Base-by-base conservation (phyloP, 805 yeast genomes). In the Wickerhamiella lipophila region DNA sequence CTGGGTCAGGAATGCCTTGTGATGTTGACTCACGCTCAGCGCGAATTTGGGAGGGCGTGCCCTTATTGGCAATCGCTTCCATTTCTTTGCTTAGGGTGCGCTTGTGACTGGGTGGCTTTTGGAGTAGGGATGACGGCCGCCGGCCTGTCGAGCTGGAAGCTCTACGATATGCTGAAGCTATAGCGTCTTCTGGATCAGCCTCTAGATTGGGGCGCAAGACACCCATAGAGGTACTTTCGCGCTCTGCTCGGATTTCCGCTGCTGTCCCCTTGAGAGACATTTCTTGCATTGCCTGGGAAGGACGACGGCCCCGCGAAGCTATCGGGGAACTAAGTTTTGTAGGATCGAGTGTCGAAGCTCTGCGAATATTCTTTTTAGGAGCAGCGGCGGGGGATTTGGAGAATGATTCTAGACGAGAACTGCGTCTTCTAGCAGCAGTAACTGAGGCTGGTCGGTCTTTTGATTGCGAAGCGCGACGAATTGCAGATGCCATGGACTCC, bases 1-100 rank as follows among this genome's bases (percentile, higher is more conserved):
- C 34, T 8, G 47, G 41, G 16, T 22, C 19, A 25, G 34, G 18
- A n/a, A 44, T 22, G 18, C 47, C 47, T 11, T 27, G 16, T 3
- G 34, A 23, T 8, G 47, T 44, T 8, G 29, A 19, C 16, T 44
- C 41, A 11, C 47, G 39, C 26, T 44, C 47, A n/a, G 35, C 47
- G 12, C 47, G 36, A 8, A 42, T 42, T 13, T 42, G 39, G 9
- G 46, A 38, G 9, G 46, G 46, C 12, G 46, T 9, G 6, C 46
- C 46, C 16, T n/a, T 18, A 6, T 22, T 12, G 12, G 46, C 26
- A 12, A 42, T 12, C 6, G 27, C 18, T 30, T 42, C 46, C 16
- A 42, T 16, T n/a, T 32, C 38, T 6, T 32, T 18, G 27, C 46
- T 30, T 12, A 13, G 11, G 3, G 46, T 30, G 6, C 36, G 36